Percentiles rank a stretch among this genome's conserved stretches.
These are phyloP conservation scores for Ustilago loliicola DNA, from an alignment of 1,284 basidiomycete species.

Conservation along the genomic window DNA sequence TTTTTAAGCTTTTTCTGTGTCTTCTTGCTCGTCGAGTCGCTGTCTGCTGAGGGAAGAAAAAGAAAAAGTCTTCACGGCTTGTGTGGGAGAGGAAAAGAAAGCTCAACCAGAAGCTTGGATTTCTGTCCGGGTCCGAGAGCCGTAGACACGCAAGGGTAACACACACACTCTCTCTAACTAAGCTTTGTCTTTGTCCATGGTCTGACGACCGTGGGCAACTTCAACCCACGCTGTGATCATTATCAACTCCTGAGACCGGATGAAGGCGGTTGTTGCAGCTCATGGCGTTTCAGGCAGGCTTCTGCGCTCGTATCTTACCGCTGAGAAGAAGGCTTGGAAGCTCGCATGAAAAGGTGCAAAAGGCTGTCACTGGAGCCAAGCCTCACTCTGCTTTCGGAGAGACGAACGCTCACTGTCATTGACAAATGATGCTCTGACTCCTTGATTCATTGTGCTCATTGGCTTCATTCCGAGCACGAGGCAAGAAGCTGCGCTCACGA, in stretches of 20 bases:
- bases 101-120: neutral
- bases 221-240: too few species aligned
- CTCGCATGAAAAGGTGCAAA: neutral
- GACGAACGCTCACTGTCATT: too few species aligned
- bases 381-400: too few species aligned
- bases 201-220: neutral
- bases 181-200: neutral
- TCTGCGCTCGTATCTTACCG: too few species aligned
- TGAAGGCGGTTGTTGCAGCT: too few species aligned
- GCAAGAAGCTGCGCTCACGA: slow-evolving; percentile 2
- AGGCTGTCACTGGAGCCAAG: too few species aligned
- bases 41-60: neutral
- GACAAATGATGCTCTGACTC: neutral
- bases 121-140: slow-evolving; percentile 7
- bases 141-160: neutral
- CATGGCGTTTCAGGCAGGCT: too few species aligned
- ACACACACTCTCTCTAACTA: neutral
- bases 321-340: too few species aligned
- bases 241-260: too few species aligned
- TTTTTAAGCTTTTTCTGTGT: slow-evolving; percentile 2
- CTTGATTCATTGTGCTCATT: neutral
- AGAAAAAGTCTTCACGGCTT: neutral
- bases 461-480: neutral
- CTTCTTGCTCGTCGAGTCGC: neutral
- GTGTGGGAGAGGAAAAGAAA: neutral